Evolutionary conservation across 225 moss, liverwort and hornwort genomes (phyloP), one percentile per base, ranked within the genome.

Genomic region (Pseudoscleropodium purum): DNA sequence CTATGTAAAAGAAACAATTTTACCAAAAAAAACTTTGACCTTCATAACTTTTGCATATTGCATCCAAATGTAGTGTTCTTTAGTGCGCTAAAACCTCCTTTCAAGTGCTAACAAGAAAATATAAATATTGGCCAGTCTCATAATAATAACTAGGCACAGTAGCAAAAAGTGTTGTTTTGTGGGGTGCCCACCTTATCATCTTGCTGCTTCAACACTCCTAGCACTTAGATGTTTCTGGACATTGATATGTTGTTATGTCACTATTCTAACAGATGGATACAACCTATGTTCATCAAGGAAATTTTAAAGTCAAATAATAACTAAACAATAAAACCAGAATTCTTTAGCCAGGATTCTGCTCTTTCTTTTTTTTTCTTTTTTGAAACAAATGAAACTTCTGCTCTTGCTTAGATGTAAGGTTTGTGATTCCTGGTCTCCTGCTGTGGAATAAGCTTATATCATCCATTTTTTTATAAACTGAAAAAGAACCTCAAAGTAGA

Each of bases 331-430:
- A 15, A 77, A 77, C 15, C 36, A 5, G 8, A 54, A 36, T 78
- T 78, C 15, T 5, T 54, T 36, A 37, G 6, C 54, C 3, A 54
- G 9, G 34, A 21, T 1, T 34, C 31, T 7, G 17, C 34, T 34
- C 34, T 13, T 75, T 1, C 7, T 49, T 5, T 7, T 26, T 1
- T 29, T 1, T 3, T 9, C 0, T 29, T 9, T 7, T 15, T 70
- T 24, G 26, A 26, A 41, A 41, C 26, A 41, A 72, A 72, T 26
- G 41, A 41, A 26, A 43, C 3, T 6, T 47, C 18, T 19, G 18
- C 33, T 51, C 21, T 33, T 51, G 13, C 21, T 75, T 33, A 6
- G 24, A 16, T 16, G 12, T 51, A 52, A 18, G 52, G 34, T 23
- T 52, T 8, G 36, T 24, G 9, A 54, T 25, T 25, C 36, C 37